Percentiles rank a stretch among this genome's conserved stretches.
Evolutionary conservation across 1,284 basidiomycete species (phyloP).

Genomic region (Ustilago curta): DNA sequence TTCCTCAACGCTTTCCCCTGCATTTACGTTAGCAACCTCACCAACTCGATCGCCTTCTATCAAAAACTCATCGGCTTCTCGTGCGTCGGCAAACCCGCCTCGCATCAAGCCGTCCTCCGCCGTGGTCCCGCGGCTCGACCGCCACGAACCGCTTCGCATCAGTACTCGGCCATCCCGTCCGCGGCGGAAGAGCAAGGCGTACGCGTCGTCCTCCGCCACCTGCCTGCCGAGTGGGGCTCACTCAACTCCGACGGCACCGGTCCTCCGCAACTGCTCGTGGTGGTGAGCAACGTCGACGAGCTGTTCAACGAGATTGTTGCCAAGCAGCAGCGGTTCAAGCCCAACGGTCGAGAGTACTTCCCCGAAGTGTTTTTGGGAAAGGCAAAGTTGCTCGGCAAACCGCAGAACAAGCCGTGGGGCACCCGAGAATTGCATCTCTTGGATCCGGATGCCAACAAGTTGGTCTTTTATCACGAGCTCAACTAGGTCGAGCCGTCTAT

Average conservation of each 20-base stretch:
- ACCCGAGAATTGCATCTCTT: slow-evolving; percentile 52
- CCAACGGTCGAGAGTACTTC: slow-evolving; percentile 54
- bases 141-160: slow-evolving; percentile 20
- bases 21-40: slow-evolving; percentile 44
- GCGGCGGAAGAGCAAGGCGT: slow-evolving; percentile 43
- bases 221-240: slow-evolving; percentile 49
- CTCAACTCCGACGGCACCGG: slow-evolving; percentile 45
- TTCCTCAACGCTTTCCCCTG: slow-evolving; percentile 45
- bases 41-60: slow-evolving; percentile 44
- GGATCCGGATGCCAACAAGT: slow-evolving; percentile 60
- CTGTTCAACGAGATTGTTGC: slow-evolving; percentile 40
- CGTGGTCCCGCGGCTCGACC: slow-evolving; percentile 41
- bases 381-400: slow-evolving; percentile 47
- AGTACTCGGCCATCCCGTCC: slow-evolving; percentile 38
- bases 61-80: slow-evolving; percentile 50
- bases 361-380: slow-evolving; percentile 46
- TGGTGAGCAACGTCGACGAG: slow-evolving; percentile 50
- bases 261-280: slow-evolving; percentile 44
- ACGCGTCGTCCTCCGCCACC: slow-evolving; percentile 38
- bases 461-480: slow-evolving; percentile 53
- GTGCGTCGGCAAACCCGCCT: slow-evolving; percentile 40
- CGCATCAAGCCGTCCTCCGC: slow-evolving; percentile 41
- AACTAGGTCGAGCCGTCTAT: slow-evolving; percentile 14
- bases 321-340: slow-evolving; percentile 46
- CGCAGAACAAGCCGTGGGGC: slow-evolving; percentile 58